These are phyloP conservation scores for Mycena crocata DNA, from an alignment of 768 basidiomycete species.

Conservation along the genomic window DNA sequence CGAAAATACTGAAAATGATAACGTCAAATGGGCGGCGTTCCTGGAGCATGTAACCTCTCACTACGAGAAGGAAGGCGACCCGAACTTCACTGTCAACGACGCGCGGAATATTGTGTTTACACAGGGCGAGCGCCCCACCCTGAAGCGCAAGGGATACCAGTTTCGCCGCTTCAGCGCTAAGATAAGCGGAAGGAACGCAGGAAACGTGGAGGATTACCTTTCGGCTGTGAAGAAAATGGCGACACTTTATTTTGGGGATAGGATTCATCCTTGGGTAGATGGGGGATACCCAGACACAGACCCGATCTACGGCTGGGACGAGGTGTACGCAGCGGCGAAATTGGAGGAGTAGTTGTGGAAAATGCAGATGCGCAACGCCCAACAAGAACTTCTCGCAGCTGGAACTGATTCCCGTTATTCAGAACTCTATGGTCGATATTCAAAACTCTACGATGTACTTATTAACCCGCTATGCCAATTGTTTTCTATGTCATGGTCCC, in stretches of 20 bases:
- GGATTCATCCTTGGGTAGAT: not conserved
- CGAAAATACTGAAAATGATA: not conserved
- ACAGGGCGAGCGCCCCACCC: not conserved
- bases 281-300: too few species aligned
- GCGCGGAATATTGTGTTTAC: not conserved
- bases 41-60: not conserved
- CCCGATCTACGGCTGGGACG: too few species aligned
- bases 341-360: not conserved
- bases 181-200: not conserved
- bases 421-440: too few species aligned
- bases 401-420: too few species aligned
- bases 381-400: too few species aligned
- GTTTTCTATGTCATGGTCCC: too few species aligned
- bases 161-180: not conserved
- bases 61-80: not conserved
- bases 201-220: not conserved
- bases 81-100: not conserved
- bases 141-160: not conserved
- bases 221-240: not conserved
- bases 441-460: too few species aligned
- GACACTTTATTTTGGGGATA: not conserved
- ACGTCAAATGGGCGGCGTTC: not conserved
- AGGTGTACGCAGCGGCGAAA: not conserved
- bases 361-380: too few species aligned
- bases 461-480: too few species aligned